phyloP scores from a whole-genome alignment of 2,329 filamentous ascomycete genomes.

The Coccinonectria pachysandricola region DNA sequence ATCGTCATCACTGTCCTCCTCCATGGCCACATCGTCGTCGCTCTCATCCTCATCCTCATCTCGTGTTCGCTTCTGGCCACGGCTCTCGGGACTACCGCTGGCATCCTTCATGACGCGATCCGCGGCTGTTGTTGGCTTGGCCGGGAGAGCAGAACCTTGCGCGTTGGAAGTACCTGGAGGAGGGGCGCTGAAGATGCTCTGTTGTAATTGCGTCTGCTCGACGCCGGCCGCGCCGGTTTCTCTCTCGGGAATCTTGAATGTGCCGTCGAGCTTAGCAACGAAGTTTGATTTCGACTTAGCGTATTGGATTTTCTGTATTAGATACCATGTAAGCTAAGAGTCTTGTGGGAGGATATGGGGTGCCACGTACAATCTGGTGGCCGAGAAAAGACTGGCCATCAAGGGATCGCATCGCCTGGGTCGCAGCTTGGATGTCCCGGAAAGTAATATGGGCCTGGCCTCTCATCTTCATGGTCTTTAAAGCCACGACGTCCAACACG shows the following conservation, averaged over 20 bases:
- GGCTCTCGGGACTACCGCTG: constrained; percentile 42
- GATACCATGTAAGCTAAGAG: constrained; percentile 2
- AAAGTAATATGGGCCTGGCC: constrained; percentile 93
- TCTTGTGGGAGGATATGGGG: background rate
- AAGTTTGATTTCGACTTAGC: constrained; percentile 82
- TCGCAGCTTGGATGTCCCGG: constrained; percentile 80
- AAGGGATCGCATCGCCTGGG: constrained; percentile 82
- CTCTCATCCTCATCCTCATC: constrained; percentile 58
- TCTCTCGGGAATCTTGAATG: constrained; percentile 60
- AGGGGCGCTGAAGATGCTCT: constrained; percentile 68
- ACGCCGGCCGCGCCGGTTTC: constrained; percentile 41
- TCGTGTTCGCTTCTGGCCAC: constrained; percentile 60
- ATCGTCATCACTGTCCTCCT: constrained; percentile 66
- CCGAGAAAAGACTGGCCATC: constrained; percentile 83
- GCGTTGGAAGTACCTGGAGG: constrained; percentile 38
- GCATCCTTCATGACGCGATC: constrained; percentile 42
- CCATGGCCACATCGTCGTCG: constrained; percentile 58
- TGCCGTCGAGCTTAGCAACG: constrained; percentile 84
- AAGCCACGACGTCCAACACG: constrained; percentile 80
- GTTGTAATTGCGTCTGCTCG: constrained; percentile 63
- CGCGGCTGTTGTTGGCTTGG: constrained; percentile 37
- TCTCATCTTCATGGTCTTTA: constrained; percentile 87
- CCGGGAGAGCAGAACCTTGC: constrained; percentile 29
- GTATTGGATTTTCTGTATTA: constrained; percentile 73
- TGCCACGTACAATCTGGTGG: constrained; percentile 61